Percentiles rank a stretch among this genome's conserved stretches.
phyloP scores from a whole-genome alignment of 345 rosid genomes.

The Gossypium longicalyx region DNA sequence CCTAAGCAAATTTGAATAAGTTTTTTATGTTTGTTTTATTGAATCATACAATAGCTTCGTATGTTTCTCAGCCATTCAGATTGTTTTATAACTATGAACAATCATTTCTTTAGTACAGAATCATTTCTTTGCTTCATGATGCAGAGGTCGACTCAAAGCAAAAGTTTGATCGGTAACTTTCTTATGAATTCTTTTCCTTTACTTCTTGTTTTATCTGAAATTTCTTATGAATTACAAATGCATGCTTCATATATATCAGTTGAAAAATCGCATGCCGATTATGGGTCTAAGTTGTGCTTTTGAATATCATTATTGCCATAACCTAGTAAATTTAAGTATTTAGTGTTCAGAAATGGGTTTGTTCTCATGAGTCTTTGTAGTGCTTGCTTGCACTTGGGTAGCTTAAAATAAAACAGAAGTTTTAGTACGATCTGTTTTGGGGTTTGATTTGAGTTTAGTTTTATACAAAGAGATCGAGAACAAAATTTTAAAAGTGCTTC shows the following conservation, averaged over 20 bases:
- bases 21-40: not conserved
- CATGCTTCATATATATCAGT: not conserved
- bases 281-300: not conserved
- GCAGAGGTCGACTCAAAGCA: constrained; percentile 64
- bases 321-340: not conserved
- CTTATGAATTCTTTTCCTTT: constrained; percentile 11
- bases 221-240: not conserved
- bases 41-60: not conserved
- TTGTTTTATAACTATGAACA: constrained; percentile 5
- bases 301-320: not conserved
- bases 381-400: not conserved
- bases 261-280: not conserved
- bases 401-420: not conserved
- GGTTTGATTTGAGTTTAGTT: not conserved
- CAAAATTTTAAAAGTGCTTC: too few species aligned
- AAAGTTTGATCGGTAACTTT: constrained; percentile 61
- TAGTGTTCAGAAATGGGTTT: not conserved
- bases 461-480: not conserved
- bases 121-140: constrained; percentile 72
- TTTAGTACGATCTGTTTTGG: not conserved
- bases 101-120: constrained; percentile 30
- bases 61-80: constrained; percentile 1
- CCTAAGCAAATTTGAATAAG: not conserved
- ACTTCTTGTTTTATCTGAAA: not conserved
- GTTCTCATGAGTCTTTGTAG: not conserved